Conservation (phyloP, 805 yeast species). For the Blastobotrys mokoenaii region DNA sequence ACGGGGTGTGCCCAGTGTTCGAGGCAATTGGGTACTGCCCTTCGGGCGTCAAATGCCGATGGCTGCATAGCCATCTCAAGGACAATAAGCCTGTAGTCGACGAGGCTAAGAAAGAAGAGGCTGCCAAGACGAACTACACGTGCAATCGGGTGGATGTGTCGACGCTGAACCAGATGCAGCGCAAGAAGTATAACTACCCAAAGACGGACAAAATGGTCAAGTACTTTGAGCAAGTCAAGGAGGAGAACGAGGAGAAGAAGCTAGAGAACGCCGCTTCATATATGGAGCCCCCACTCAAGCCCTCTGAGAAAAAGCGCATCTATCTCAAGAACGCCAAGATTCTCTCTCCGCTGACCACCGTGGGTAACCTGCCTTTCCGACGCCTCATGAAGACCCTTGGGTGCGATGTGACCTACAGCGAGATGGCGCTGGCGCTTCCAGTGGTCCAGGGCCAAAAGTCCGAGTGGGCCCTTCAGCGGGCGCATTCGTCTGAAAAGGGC, state of each 20-base stretch:
- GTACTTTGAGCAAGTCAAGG: constrained; percentile 44
- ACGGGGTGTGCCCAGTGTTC: constrained; percentile 79
- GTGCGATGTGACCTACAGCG: constrained; percentile 88
- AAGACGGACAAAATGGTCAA: constrained; percentile 50
- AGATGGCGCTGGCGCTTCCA: constrained; percentile 88
- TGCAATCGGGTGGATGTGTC: constrained; percentile 51
- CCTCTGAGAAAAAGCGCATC: constrained; percentile 73
- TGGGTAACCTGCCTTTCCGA: constrained; percentile 93
- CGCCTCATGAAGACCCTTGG: constrained; percentile 85
- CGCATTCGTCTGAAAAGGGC: constrained; percentile 72
- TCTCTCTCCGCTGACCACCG: constrained; percentile 93
- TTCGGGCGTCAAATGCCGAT: constrained; percentile 85
- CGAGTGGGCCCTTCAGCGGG: constrained; percentile 96
- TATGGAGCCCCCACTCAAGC: constrained; percentile 65
- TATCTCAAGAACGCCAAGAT: constrained; percentile 69
- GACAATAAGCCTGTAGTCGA: constrained; percentile 36
- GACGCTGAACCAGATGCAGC: constrained; percentile 42
- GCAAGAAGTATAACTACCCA: constrained; percentile 52
- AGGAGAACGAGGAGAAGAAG: constrained; percentile 30
- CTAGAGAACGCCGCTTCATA: constrained; percentile 38
- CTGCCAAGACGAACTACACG: constrained; percentile 40
- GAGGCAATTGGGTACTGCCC: constrained; percentile 83
- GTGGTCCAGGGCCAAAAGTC: constrained; percentile 82
- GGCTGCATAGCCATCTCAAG: constrained; percentile 65
- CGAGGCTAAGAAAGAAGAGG: constrained; percentile 32